A percentile compares a stretch with the other conserved stretches of the same genome.
These are phyloP conservation scores for Psilocybe tampanensis DNA, from an alignment of 768 basidiomycete species.

Conservation along the genomic window DNA sequence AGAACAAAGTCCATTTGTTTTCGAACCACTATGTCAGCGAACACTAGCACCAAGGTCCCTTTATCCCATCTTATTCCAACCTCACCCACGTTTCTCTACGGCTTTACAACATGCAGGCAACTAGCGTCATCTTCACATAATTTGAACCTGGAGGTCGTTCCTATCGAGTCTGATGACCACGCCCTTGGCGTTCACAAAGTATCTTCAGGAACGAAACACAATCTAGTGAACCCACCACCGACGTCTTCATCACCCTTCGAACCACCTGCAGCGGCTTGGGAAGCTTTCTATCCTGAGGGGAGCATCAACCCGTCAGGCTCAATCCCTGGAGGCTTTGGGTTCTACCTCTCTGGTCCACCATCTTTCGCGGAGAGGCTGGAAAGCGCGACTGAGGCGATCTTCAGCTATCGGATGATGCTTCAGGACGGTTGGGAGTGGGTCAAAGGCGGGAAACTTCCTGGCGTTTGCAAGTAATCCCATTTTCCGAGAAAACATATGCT, in stretches of 20 bases:
- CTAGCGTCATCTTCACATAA: not conserved
- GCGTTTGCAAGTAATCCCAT: constrained; percentile 54
- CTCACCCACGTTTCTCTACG: not conserved
- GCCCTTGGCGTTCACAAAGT: constrained; percentile 53
- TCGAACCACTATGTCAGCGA: not conserved
- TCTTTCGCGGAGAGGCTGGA: constrained; percentile 39
- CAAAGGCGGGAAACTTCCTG: constrained; percentile 80
- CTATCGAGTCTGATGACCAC: constrained; percentile 36
- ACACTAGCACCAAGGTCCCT: not conserved
- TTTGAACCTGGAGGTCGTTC: constrained; percentile 17
- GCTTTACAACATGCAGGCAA: not conserved
- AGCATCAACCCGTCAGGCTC: constrained; percentile 58
- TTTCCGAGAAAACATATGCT: too few species aligned
- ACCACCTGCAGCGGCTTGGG: constrained; percentile 46
- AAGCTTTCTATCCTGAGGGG: constrained; percentile 60
- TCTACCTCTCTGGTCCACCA: constrained; percentile 63
- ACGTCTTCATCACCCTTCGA: not conserved
- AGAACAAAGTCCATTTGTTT: too few species aligned
- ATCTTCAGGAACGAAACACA: constrained; percentile 36
- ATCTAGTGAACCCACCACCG: constrained; percentile 31
- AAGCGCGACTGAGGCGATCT: constrained; percentile 53
- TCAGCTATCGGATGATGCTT: constrained; percentile 71
- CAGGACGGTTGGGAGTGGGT: constrained; percentile 63
- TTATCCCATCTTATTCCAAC: not conserved
- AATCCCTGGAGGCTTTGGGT: constrained; percentile 67